phyloP scores from a whole-genome alignment of 176 grass and related monocot genomes.

The Luzula sylvatica region DNA sequence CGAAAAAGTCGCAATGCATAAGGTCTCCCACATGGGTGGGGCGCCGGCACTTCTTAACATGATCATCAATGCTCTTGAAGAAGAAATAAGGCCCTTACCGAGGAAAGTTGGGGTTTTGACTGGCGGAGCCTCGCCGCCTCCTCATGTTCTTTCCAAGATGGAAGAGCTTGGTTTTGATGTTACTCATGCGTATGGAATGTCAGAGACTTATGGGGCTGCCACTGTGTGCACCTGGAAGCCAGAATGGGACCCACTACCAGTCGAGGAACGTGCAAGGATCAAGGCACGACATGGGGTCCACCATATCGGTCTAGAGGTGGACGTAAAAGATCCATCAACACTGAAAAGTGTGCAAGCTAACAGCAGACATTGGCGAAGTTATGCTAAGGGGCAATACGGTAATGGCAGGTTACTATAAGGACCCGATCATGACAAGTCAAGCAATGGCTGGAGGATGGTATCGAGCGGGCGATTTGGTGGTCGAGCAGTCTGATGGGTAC shows the following conservation, averaged over 20 bases:
- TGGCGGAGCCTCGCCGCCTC: slow-evolving; percentile 54
- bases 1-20: slow-evolving; percentile 23
- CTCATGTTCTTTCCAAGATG: slow-evolving; percentile 46
- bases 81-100: slow-evolving; percentile 16
- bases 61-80: slow-evolving; percentile 39
- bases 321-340: slow-evolving; percentile 64
- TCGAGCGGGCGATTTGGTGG: slow-evolving; percentile 50
- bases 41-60: slow-evolving; percentile 65
- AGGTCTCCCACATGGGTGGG: slow-evolving; percentile 58
- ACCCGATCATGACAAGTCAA: slow-evolving; percentile 34
- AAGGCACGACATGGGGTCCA: slow-evolving; percentile 76
- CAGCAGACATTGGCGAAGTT: slow-evolving; percentile 55
- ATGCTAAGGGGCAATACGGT: slow-evolving; percentile 87
- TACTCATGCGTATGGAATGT: slow-evolving; percentile 67
- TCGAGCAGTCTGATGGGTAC: slow-evolving; percentile 62
- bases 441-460: slow-evolving; percentile 54
- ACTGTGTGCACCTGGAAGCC: slow-evolving; percentile 64
- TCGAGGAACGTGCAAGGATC: slow-evolving; percentile 43
- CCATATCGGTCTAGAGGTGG: slow-evolving; percentile 54
- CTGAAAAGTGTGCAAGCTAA: slow-evolving; percentile 52
- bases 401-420: slow-evolving; percentile 90
- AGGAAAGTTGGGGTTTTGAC: slow-evolving; percentile 36
- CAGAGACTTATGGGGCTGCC: slow-evolving; percentile 72
- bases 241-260: slow-evolving; percentile 59
- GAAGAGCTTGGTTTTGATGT: slow-evolving; percentile 58